Evolutionary conservation across 78 protist species (phyloP).

Genomic region (Emiliania huxleyi): DNA sequence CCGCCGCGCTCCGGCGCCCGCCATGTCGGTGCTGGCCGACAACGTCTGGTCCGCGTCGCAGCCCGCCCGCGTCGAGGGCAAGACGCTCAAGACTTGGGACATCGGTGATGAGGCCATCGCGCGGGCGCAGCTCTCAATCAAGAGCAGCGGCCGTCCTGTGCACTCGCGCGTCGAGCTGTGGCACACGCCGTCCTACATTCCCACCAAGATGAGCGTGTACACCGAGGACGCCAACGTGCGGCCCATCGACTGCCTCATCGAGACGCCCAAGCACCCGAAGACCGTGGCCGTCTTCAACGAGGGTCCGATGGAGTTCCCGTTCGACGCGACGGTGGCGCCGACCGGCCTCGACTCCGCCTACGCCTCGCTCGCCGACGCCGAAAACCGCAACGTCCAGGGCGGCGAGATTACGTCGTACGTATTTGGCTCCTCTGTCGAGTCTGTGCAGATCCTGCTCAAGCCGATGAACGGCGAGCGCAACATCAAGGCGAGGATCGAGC

Average conservation of each 20-base stretch:
- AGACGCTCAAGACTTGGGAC: background rate
- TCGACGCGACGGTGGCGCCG: background rate
- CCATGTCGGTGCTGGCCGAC: background rate
- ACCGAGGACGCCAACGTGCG: background rate
- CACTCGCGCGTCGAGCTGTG: background rate
- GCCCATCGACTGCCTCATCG: background rate
- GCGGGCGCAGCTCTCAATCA: background rate
- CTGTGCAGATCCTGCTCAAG: background rate
- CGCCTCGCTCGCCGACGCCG: background rate
- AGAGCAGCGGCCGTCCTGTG: background rate
- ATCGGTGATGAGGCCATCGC: background rate
- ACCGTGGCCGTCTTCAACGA: background rate
- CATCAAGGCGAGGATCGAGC: conserved; percentile 20
- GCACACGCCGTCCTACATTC: background rate
- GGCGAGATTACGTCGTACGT: background rate
- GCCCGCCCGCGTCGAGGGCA: background rate
- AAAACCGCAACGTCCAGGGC: background rate
- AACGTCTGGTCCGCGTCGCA: background rate
- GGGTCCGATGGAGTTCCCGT: background rate
- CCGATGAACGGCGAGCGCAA: background rate
- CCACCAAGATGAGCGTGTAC: background rate
- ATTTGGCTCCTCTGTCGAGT: background rate
- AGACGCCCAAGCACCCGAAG: conserved; percentile 6
- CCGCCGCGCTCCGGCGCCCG: too few relatives aligned
- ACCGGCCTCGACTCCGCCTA: background rate